Base-by-base conservation (phyloP, 179 eudicot species). In the Beta lomatogona region DNA sequence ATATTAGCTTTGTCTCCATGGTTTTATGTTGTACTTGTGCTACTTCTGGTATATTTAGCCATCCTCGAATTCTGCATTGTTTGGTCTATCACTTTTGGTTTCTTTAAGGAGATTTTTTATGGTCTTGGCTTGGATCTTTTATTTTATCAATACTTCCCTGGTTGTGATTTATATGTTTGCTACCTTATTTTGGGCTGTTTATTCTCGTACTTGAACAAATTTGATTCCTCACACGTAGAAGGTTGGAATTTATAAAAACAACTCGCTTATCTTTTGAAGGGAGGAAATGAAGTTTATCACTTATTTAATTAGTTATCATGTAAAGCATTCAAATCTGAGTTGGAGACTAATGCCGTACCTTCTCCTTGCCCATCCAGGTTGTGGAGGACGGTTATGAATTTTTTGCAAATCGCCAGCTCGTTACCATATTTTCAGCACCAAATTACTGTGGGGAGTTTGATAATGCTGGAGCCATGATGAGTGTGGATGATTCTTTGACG, bases 341-440 rank as follows among this genome's bases (percentile, higher is more conserved):
- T 11, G 55, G 36, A 73, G 41, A 64, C 48, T 54, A 41, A 28
- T 82, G 64, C 60, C 6, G 76, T 13, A 75, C 78, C 41, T 36
- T 36, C 41, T 36, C 41, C 41, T 36, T 36, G 41, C 41, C 41
- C 41, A 36, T 36, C 41, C 87, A 91, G 97, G 97, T 92, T 76
- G 97, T 92, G 60, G 94, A 92, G 86, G 97, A 91, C 86, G 94
- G 97, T 44, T 92, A 92, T 65, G 97, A 92, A 79, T 92, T 92
- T 83, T 92, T 92, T 46, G 94, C 97, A 21, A 71, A 92, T 68
- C 88, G 94, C 76, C 97, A 88, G 83, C 90, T 91, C 57, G 94
- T 92, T 81, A 91, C 94, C 74, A 83, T 91, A 84, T 91, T 92
- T 80, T 92, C 92, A 22, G 96, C 96, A 52, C 96, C 95, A 74